Evolutionary conservation across 2,329 filamentous ascomycete species (phyloP).

Genomic region (Fusarium sp.): DNA sequence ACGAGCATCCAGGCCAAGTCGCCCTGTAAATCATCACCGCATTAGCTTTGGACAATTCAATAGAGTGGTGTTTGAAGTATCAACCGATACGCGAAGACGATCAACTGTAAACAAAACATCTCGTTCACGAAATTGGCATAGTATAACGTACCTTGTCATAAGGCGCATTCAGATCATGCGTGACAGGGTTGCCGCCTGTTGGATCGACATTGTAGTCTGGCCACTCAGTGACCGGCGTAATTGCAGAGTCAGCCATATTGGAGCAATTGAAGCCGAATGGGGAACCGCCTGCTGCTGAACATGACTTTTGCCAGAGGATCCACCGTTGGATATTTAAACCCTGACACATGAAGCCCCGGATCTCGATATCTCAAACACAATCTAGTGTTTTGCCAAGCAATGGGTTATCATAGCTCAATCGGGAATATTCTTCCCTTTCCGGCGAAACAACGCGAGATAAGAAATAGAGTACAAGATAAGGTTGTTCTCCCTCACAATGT

Average conservation of each 20-base stretch:
- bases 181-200: constrained; percentile 56
- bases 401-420: background rate
- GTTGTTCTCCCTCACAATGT: background rate
- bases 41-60: background rate
- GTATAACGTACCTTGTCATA: constrained; percentile 53
- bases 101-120: no score
- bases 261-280: background rate
- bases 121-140: no score
- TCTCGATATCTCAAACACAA: background rate
- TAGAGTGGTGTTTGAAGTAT: accelerated
- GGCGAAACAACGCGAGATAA: constrained; percentile 31
- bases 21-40: constrained; percentile 41
- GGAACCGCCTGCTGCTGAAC: background rate
- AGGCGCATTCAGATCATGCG: constrained; percentile 56
- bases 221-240: constrained; percentile 51
- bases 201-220: constrained; percentile 55
- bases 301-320: accelerated
- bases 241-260: constrained; percentile 28
- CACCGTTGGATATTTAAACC: constrained; percentile 11
- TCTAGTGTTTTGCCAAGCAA: constrained; percentile 20
- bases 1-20: constrained; percentile 57
- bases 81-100: no score
- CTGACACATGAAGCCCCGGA: background rate
- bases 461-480: constrained; percentile 15
- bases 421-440: constrained; percentile 12